Evolutionary conservation across 192 early-diverging fungal species (phyloP), one percentile per base, ranked within the genome.

Genomic region (Coemansia sp.): DNA sequence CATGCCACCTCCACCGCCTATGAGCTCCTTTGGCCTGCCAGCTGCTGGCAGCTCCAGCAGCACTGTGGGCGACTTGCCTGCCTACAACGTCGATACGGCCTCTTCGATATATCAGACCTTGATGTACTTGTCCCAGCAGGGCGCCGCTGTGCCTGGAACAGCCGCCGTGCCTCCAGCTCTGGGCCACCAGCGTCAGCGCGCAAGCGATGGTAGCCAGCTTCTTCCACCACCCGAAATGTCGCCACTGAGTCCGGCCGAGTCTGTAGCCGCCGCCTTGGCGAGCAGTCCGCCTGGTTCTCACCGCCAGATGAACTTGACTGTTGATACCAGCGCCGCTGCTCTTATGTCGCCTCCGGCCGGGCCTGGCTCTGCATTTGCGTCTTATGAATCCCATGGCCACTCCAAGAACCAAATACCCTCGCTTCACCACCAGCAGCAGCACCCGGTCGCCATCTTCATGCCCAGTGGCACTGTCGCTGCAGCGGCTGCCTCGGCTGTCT

Each of bases 41-140:
- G 53, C 60, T 23, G 39, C 46, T 14, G 55, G 30, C 19, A 38
- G 42, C 3, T 21, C 55, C 26, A 40, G 52, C 35, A 53, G 40
- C 42, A 40, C 33, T 10, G 38, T 61, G 19, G 17, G 47, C 13
- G 40, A 42, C 33, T 8, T 69, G 52, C 26, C 52, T 16, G 33
- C 69, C n/a, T 33, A 71, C 44, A 62, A 66, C 23, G 11, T 40
- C 13, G 75, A 76, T 30, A 23, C 60, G 0, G 46, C 66, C 9
- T 16, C 52, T 52, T 62, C 75, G 30, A 58, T 80, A 30, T 75
- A 75, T 60, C 72, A 80, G 61, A 69, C 78, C 50, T 63, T 80
- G 57, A 26, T 75, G 14, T 30, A 66, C 52, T 60, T 79, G 1
- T 44, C 21, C 28, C 69, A 68, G 57, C 73, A 75, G 53, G 39